Evolutionary conservation across 768 basidiomycete genomes (phyloP).

Genomic region (Leccinum arenicola): DNA sequence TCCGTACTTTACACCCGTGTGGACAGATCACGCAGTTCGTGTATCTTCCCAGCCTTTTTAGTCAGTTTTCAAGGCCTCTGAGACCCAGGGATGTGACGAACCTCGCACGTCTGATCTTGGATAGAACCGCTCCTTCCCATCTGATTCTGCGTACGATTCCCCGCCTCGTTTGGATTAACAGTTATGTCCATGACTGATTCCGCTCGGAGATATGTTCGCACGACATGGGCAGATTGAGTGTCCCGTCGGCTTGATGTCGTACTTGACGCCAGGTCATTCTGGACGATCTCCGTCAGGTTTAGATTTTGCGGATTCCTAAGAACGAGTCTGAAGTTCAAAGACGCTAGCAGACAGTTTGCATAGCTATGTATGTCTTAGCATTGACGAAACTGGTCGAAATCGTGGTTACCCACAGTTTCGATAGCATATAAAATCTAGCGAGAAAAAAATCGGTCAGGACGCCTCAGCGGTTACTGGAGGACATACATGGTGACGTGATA

Average conservation of each 20-base stretch:
- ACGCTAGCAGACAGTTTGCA: conserved; percentile 6
- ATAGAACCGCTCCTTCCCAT: neutral
- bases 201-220: neutral
- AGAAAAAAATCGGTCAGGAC: neutral
- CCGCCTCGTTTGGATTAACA: neutral
- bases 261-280: neutral
- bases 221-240: neutral
- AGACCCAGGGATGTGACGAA: too few relatives aligned
- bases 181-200: neutral
- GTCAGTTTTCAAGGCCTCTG: too few relatives aligned
- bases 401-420: conserved; percentile 5
- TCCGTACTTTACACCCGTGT: neutral
- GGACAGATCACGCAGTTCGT: neutral
- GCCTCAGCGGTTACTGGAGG: rapidly evolving
- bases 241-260: too few relatives aligned
- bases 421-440: neutral
- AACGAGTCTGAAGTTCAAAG: conserved; percentile 8
- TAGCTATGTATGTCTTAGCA: conserved; percentile 7
- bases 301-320: neutral
- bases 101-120: too few relatives aligned
- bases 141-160: neutral
- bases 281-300: neutral
- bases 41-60: neutral
- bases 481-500: conserved; percentile 16
- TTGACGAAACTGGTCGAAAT: too few relatives aligned